Evolutionary conservation across 2,329 filamentous ascomycete species (phyloP), one percentile per base, ranked within the genome.

Genomic region (Neophaeococcomyces mojaviensis): DNA sequence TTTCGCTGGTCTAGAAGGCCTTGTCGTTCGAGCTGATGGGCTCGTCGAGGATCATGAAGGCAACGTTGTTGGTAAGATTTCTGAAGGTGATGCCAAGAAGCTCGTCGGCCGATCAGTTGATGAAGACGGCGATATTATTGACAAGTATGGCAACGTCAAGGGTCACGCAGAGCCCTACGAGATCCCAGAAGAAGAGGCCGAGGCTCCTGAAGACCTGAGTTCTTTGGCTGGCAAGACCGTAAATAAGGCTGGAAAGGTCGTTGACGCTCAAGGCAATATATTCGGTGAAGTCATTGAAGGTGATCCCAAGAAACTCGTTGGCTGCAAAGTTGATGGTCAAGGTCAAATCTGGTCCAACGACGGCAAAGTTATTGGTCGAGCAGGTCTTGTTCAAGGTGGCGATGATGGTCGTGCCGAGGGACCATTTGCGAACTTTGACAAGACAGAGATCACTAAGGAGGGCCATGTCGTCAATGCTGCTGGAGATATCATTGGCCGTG

Each of bases 111-210:
- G 86, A 38, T 59, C 72, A 7, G 86, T 92, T 15, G 87, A 92
- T 47, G 82, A 87, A 51, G 86, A 94, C 52, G 87, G 87, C 31
- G 86, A 92, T 47, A 80, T 94, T 26, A 72, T 85, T 46, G 87
- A 92, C 69, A 81, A 80, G 62, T 88, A 87, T 59, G 79, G 77
- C 47, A 78, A 77, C 49, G 70, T 76, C 54, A 77, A 77, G 63
- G 76, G 76, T 26, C 74, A 75, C 48, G 74, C 72, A n/a, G 75
- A 78, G 58, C 75, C 73, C 3, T 78, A 71, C 44, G 68, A 75
- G 49, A 66, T 70, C 19, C 64, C 64, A 1, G 59, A 68, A 49
- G 65, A 65, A 47, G 76, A 76, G 57, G 67, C 63, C 34, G 65
- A 60, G 46, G 61, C 57, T 39, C 68, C 70, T 54, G 71, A 67